Base-by-base conservation (phyloP, 2,329 filamentous ascomycete species). In the Trichoderma lentiforme region DNA sequence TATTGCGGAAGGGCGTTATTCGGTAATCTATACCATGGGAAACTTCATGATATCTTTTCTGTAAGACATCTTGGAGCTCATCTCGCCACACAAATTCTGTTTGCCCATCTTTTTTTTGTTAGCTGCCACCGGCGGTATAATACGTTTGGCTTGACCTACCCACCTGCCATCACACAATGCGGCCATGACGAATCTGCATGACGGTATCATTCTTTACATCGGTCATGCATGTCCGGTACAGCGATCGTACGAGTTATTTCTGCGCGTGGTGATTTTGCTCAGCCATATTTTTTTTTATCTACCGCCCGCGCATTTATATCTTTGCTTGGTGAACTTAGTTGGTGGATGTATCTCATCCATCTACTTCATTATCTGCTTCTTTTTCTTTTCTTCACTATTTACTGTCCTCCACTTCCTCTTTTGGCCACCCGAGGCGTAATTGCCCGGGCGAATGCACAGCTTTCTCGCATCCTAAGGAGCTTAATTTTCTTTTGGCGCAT, bases 181-280 rank as follows among this genome's bases (percentile, higher is more conserved):
- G 71, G 68, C 82, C 81, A 85, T 86, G 83, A 87, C 84, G 85
- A 86, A 85, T 84, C 81, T 86, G 83, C 86, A 88, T 88, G 86
- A 88, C 85, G 84, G 88, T 84, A 83, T 80, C 80, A 82, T 80
- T 80, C 77, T 81, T 83, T 80, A 82, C 82, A 81, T 85, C 84
- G 84, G 85, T 87, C 85, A 84, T 88, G 85, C 85, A 80, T 87
- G 86, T 88, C 87, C 85, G 85, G 87, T 83, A 88, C 87, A 88
- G 84, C 85, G 85, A 86, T 87, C 83, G 81, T 84, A 80, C 78
- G 80, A 72, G 56, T 76, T 76, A 47, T 79, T 83, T 78, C 76
- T 80, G 58, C 74, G 71, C 61, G 66, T 64, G 61, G 68, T 62
- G 32, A 66, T 74, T 73, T 64, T 71, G 51, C 58, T 71, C 68